These are phyloP conservation scores for Lumnitzera racemosa DNA, from an alignment of 345 rosid genomes.

Conservation along the genomic window DNA sequence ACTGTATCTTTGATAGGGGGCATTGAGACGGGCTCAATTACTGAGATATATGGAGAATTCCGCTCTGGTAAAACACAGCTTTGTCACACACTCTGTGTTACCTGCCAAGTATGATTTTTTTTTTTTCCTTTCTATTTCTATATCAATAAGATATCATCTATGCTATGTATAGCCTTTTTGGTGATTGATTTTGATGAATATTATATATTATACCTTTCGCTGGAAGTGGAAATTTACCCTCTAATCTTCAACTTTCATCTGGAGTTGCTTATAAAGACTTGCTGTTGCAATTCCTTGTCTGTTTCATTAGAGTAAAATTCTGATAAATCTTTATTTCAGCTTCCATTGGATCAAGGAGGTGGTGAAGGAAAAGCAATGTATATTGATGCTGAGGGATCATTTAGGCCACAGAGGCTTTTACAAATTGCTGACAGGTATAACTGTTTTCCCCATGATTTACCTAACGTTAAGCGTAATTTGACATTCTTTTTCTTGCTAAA, in stretches of 20 bases:
- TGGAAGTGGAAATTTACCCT: no score
- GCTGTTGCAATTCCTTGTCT: background rate
- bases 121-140: conserved; percentile 4
- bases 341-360: conserved; percentile 98
- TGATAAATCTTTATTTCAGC: conserved; percentile 35
- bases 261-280: background rate
- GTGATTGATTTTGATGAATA: background rate
- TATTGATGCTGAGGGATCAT: conserved; percentile 97
- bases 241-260: background rate
- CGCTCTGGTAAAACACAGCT: conserved; percentile 97
- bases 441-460: background rate
- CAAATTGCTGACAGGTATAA: conserved; percentile 88
- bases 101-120: conserved; percentile 70
- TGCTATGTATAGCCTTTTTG: background rate
- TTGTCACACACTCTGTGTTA: conserved; percentile 94
- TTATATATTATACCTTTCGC: background rate
- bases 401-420: conserved; percentile 88
- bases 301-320: background rate
- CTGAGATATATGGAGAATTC: conserved; percentile 94
- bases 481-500: background rate
- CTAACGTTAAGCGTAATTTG: conserved; percentile 4
- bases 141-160: background rate
- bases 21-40: conserved; percentile 92
- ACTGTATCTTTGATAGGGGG: conserved; percentile 48
- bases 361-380: conserved; percentile 99